These are phyloP conservation scores for Verticillium klebahnii DNA, from an alignment of 2,329 filamentous ascomycete species.

Conservation along the genomic window DNA sequence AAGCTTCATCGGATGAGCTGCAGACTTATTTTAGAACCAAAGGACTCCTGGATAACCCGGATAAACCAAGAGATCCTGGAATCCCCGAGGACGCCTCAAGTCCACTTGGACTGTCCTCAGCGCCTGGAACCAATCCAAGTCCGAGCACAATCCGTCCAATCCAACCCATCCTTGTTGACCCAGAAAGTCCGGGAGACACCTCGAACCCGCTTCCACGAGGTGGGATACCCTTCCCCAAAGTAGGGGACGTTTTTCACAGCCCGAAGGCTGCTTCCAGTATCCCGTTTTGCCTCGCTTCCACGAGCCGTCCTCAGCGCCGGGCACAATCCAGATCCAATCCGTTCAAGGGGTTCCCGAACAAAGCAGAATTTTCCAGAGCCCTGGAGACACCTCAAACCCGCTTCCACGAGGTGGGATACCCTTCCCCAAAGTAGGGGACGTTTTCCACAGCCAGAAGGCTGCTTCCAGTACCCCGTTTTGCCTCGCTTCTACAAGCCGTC, in stretches of 20 bases:
- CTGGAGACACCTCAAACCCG: neutral
- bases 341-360: neutral
- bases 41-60: neutral
- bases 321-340: neutral
- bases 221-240: neutral
- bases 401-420: neutral
- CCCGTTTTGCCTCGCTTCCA: neutral
- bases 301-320: neutral
- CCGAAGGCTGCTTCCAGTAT: neutral
- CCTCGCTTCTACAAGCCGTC: neutral
- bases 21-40: neutral
- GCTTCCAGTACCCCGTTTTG: neutral
- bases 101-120: neutral
- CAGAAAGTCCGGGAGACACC: neutral
- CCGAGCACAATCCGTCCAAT: neutral
- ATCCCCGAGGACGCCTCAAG: neutral
- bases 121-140: neutral
- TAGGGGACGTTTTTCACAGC: neutral
- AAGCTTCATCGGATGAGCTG: neutral
- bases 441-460: neutral
- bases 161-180: neutral
- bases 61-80: neutral
- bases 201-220: neutral
- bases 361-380: neutral
- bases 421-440: neutral